These are phyloP conservation scores for Phytophthora meadii DNA, from an alignment of 352 stramenopile species.

Conservation along the genomic window DNA sequence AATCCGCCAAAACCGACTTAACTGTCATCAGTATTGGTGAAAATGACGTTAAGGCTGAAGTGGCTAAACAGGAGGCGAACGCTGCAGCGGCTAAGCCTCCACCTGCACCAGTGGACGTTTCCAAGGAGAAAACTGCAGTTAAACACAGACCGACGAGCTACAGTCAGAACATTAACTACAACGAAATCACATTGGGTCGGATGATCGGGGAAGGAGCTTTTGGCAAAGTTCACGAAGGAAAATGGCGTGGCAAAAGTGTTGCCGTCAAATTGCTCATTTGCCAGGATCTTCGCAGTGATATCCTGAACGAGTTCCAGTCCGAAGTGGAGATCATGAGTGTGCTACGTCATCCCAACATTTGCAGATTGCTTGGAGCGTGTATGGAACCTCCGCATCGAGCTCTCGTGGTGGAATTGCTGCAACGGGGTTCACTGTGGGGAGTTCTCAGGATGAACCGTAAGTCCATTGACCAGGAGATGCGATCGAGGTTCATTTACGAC, in stretches of 20 bases:
- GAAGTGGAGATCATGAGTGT: constrained; percentile 83
- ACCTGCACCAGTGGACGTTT: constrained; percentile 20
- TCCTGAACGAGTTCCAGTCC: constrained; percentile 71
- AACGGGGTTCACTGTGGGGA: constrained; percentile 92
- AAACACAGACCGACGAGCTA: constrained; percentile 33
- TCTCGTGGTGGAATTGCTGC: constrained; percentile 94
- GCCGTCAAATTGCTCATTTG: constrained; percentile 76
- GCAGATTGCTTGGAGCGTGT: constrained; percentile 94
- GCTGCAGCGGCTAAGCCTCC: constrained; percentile 18
- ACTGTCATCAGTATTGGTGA: constrained; percentile 36
- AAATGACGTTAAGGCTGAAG: constrained; percentile 8
- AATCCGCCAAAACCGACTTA: constrained; percentile 29
- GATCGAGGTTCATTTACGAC: constrained; percentile 72
- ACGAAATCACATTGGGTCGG: constrained; percentile 59
- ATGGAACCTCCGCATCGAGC: constrained; percentile 93
- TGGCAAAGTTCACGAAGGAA: constrained; percentile 73
- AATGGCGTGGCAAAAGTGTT: constrained; percentile 70
- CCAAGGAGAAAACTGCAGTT: constrained; percentile 27
- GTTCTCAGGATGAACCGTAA: constrained; percentile 79
- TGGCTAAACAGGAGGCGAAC: constrained; percentile 8
- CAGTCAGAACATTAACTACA: constrained; percentile 71
- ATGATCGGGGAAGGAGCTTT: constrained; percentile 78
- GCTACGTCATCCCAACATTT: constrained; percentile 96
- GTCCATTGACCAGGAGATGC: constrained; percentile 64
- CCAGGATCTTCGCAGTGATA: constrained; percentile 68